Conservation (phyloP, 495 filamentous ascomycete species). For the Penicillium parvum region DNA sequence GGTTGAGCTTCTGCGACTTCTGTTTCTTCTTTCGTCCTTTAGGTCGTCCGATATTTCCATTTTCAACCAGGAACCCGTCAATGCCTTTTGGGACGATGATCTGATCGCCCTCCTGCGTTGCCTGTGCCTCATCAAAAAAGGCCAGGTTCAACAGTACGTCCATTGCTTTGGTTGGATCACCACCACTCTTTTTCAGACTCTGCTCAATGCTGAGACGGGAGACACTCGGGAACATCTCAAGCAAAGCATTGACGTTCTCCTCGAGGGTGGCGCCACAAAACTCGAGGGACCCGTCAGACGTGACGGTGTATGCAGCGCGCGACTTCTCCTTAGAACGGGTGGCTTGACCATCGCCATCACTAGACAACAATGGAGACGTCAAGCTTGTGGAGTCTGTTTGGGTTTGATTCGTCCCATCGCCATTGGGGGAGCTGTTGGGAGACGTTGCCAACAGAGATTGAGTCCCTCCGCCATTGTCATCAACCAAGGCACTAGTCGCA, state of each 20-base stretch:
- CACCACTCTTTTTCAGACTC: constrained; percentile 58
- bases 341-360: background rate
- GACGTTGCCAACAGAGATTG: too few species aligned
- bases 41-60: constrained; percentile 29
- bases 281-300: constrained; percentile 27
- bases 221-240: constrained; percentile 65
- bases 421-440: background rate
- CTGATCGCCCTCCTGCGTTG: constrained; percentile 33
- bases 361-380: constrained; percentile 23
- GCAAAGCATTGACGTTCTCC: constrained; percentile 53
- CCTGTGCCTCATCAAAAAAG: constrained; percentile 59
- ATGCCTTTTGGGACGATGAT: constrained; percentile 60
- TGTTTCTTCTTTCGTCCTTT: constrained; percentile 43
- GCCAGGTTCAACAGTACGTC: constrained; percentile 76
- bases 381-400: constrained; percentile 45
- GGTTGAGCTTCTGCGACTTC: constrained; percentile 16
- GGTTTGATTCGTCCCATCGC: background rate
- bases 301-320: constrained; percentile 27
- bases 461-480: too few species aligned
- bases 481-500: too few species aligned
- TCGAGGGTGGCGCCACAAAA: constrained; percentile 50
- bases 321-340: constrained; percentile 1
- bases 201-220: constrained; percentile 58
- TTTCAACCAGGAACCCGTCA: constrained; percentile 65
- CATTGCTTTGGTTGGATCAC: constrained; percentile 62